Base-by-base conservation (phyloP, 192 early-diverging fungal species). In the Haplosporangium gracile region DNA sequence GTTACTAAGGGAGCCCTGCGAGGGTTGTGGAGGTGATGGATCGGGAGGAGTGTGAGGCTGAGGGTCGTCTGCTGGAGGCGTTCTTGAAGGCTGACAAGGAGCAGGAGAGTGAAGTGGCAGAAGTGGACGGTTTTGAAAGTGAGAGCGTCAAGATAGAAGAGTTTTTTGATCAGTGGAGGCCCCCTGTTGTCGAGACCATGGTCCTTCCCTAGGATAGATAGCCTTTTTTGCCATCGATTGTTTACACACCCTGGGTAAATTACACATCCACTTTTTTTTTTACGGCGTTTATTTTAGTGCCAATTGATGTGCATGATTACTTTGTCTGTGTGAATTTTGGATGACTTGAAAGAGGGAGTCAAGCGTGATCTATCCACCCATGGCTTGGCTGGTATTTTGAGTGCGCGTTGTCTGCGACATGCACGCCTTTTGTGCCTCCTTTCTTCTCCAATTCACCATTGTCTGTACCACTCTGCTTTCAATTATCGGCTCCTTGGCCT, bases 1-100 rank as follows among this genome's bases (percentile, higher is more conserved):
- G 96, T 98, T 26, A 96, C 95, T 10, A 96, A 95, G 97, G 97
- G 1, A 95, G 94, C 68, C 97, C 97, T 22, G 96, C 96, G 6
- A 88, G 85, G 24, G 85, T 96, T n/a, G 83, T 95, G 29, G 92
- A 91, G 36, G 74, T 55, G 0, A 10, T 75, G 74, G 53, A 57
- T 5, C 8, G 45, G 20, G 32, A 75, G 51, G 26, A 1, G 16
- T 75, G 74, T 57, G 36, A 75, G 74, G 24, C 51, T 11, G 72
- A 73, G 40, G 0, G 18, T 3, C 49, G 20, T 5, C 16, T 16
- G 5, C 16, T 51, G 49, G 49, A 22, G 49, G 49, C 49, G 49
- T 51, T 51, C 0, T 51, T 32, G 38, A 73, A 47, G 4, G 70
- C 36, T 18, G 24, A 24, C 16, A 32, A 15, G 65, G 29, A 15